Conservation (phyloP, 345 rosid species). For the Citrus australasica region DNA sequence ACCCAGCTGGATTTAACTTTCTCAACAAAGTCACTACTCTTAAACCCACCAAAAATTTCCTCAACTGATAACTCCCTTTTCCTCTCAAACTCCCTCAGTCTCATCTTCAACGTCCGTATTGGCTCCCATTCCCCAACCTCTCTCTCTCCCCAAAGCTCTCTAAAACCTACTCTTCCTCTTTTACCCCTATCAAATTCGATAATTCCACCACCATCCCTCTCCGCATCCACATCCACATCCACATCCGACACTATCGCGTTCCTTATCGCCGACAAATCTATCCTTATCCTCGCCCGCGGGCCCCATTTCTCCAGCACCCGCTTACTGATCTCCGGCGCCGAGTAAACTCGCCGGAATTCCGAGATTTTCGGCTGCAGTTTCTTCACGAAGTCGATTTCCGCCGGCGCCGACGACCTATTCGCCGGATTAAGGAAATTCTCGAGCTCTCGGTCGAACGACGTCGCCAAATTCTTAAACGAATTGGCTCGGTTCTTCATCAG, state of each 20-base stretch:
- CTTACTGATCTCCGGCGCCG: constrained; percentile 87
- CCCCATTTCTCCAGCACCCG: constrained; percentile 85
- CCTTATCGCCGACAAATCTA: constrained; percentile 78
- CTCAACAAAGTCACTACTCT: constrained; percentile 72
- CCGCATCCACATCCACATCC: constrained; percentile 40
- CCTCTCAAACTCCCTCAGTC: constrained; percentile 79
- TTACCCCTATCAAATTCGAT: constrained; percentile 46
- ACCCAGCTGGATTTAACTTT: constrained; percentile 90
- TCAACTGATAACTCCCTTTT: constrained; percentile 43
- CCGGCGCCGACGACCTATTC: constrained; percentile 29
- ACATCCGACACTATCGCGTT: constrained; percentile 71
- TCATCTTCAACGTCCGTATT: constrained; percentile 61
- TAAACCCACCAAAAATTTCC: constrained; percentile 68
- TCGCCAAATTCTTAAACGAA: constrained; percentile 79
- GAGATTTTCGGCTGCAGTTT: constrained; percentile 82
- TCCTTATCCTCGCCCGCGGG: constrained; percentile 63
- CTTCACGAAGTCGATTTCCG: constrained; percentile 81
- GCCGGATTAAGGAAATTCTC: constrained; percentile 76
- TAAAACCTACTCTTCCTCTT: constrained; percentile 43
- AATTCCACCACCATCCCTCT: constrained; percentile 30
- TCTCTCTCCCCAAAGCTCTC: constrained; percentile 48
- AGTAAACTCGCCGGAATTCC: constrained; percentile 87
- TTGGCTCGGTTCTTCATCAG: constrained; percentile 82
- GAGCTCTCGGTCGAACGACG: constrained; percentile 77
- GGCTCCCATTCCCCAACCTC: constrained; percentile 75